Conservation (phyloP, 176 grass and related monocot species). For the Triticum aestivum region DNA sequence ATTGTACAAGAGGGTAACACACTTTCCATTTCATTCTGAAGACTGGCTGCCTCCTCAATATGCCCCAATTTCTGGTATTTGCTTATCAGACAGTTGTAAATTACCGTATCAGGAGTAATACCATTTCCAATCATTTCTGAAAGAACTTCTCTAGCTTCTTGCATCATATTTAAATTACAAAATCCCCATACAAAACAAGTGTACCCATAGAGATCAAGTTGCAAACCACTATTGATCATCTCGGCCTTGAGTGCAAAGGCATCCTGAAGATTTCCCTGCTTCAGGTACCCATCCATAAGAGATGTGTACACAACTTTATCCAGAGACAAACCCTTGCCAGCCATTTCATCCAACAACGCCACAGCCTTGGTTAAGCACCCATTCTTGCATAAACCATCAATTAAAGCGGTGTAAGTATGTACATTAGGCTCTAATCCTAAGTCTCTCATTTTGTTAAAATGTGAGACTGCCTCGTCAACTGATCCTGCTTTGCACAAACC, state of each 20-base stretch:
- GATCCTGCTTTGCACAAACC: slow-evolving; percentile 84
- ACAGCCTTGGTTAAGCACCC: slow-evolving; percentile 59
- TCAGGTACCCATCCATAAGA: slow-evolving; percentile 83
- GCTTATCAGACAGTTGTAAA: slow-evolving; percentile 85
- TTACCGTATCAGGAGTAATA: slow-evolving; percentile 69
- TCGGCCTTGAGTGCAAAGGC: slow-evolving; percentile 65
- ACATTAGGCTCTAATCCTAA: slow-evolving; percentile 69
- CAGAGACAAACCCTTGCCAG: slow-evolving; percentile 45
- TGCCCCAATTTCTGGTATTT: slow-evolving; percentile 73
- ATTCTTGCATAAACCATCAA: slow-evolving; percentile 89
- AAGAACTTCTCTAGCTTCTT: slow-evolving; percentile 72
- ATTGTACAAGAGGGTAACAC: slow-evolving; percentile 43
- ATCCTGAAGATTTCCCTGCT: slow-evolving; percentile 70
- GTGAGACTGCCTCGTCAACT: slow-evolving; percentile 53
- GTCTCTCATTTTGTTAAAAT: slow-evolving; percentile 83
- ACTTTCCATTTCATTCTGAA: slow-evolving; percentile 74
- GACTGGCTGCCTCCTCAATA: slow-evolving; percentile 52
- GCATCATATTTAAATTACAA: slow-evolving; percentile 76
- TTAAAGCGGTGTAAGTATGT: slow-evolving; percentile 62
- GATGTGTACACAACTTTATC: slow-evolving; percentile 88
- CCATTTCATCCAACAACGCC: slow-evolving; percentile 76
- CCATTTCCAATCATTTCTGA: slow-evolving; percentile 73
- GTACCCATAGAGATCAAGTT: slow-evolving; percentile 79
- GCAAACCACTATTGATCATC: slow-evolving; percentile 80
- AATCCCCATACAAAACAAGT: slow-evolving; percentile 87